Evolutionary conservation across 768 basidiomycete species (phyloP), one percentile per base, ranked within the genome.

Genomic region (Rossbeevera mucosa): DNA sequence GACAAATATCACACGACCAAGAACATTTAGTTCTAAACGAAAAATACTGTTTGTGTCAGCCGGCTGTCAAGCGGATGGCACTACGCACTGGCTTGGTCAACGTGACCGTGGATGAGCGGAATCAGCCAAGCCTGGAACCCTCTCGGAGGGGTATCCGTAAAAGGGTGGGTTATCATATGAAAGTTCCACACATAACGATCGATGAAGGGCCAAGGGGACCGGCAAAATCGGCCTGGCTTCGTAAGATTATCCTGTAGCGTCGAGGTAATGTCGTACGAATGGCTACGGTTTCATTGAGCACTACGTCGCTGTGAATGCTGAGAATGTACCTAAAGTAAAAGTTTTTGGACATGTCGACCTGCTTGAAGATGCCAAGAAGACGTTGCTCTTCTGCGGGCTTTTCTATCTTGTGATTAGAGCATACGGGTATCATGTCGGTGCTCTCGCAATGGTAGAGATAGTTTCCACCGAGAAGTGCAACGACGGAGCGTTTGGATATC

Each of bases 341-440:
- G 73, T 98, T 97, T 73, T 97, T 97, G n/a, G 88, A 86, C 79
- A 98, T 83, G 64, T 99, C 95, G 1, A 97, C 94, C 68, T 94
- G 91, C 65, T 93, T 94, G 76, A 98, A 99, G 8, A 90, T 81
- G 54, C 83, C 86, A 74, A 94, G 82, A 29, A 94, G 76, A 8
- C 91, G 83, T 62, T 89, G 88, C 64, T 98, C 94, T 62, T 96
- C 93, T 0, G 88, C 77, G 0, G 87, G 86, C 58, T 88, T 88
- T 42, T 96, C 95, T 18, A 92, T 70, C 71, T 87, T 93, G 71
- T 87, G 91, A 54, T 82, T 88, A 61, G 80, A 80, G 16, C 80
- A 80, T 24, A 97, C 76, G 3, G 90, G 83, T 13, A 92, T 71
- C 29, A 94, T 84, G 29, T 93, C 88, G 2, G 93, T 90, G 59